Conservation (phyloP, 208 protist genomes). For the Acanthamoeba sp. region DNA sequence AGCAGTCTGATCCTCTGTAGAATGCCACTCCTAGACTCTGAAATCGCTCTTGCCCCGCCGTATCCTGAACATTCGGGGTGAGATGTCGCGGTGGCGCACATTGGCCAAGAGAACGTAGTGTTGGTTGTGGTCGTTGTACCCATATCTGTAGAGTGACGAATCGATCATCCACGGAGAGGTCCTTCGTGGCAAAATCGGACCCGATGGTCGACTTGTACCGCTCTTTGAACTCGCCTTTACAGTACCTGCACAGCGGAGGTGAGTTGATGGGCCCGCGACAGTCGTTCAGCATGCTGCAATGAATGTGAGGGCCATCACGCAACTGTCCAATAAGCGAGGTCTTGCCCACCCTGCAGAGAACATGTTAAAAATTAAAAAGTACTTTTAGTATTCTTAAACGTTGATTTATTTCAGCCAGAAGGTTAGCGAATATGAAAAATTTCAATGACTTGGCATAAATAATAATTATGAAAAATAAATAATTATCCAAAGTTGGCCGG, state of each 20-base stretch:
- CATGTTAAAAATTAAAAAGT: neutral
- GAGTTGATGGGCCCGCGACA: no score
- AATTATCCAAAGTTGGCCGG: no score
- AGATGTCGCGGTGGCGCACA: neutral
- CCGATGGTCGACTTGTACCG: conserved; percentile 64
- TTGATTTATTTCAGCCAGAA: no score
- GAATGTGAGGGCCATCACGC: neutral
- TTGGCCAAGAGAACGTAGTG: no score
- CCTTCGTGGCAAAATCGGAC: conserved; percentile 51
- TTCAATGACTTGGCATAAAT: no score
- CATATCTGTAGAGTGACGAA: conserved; percentile 60
- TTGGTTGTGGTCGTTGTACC: neutral
- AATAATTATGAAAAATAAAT: no score
- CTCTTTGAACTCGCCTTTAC: conserved; percentile 45
- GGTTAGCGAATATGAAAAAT: no score
- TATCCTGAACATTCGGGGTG: neutral
- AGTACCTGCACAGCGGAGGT: conserved; percentile 56
- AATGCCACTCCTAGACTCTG: conserved; percentile 78
- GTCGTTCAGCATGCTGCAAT: neutral
- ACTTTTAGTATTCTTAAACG: no score
- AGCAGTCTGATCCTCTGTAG: conserved; percentile 81
- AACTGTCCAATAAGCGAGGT: conserved; percentile 30
- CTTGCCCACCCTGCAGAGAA: conserved; percentile 27
- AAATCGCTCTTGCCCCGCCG: conserved; percentile 79
- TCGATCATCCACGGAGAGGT: neutral